Evolutionary conservation across 108 stramenopile genomes (phyloP).

Genomic region (Cyclotella atomus): DNA sequence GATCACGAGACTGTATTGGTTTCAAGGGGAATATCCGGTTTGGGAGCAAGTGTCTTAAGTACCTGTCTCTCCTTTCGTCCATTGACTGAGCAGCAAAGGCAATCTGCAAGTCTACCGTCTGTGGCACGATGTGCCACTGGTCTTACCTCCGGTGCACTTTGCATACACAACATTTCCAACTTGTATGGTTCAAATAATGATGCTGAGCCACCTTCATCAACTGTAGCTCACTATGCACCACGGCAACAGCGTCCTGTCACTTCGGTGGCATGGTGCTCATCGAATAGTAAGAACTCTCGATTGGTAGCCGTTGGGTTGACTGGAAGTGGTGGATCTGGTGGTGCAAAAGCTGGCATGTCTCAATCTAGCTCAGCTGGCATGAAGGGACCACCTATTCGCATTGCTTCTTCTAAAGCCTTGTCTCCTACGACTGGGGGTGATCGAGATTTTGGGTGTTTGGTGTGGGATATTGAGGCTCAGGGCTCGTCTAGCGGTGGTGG

Average conservation of each 20-base stretch:
- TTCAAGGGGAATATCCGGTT: slow-evolving; percentile 61
- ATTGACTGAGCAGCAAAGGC: slow-evolving; percentile 1
- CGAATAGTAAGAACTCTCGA: slow-evolving; percentile 12
- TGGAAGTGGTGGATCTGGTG: slow-evolving; percentile 9
- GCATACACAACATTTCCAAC: slow-evolving; percentile 65
- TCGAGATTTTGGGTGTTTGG: slow-evolving; percentile 75
- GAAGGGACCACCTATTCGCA: background rate
- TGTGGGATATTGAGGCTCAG: slow-evolving; percentile 66
- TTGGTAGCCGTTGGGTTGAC: slow-evolving; percentile 75
- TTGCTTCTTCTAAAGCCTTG: background rate
- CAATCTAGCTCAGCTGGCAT: background rate
- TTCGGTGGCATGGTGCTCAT: slow-evolving; percentile 69
- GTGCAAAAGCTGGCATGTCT: background rate
- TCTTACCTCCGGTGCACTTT: slow-evolving; percentile 71
- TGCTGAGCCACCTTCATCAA: slow-evolving; percentile 33
- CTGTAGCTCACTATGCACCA: slow-evolving; percentile 69
- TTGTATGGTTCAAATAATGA: background rate
- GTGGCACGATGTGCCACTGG: slow-evolving; percentile 63
- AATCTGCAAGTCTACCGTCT: background rate
- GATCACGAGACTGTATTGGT: slow-evolving; percentile 45
- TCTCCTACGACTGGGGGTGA: slow-evolving; percentile 42
- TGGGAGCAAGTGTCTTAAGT: slow-evolving; percentile 62
- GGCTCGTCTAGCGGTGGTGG: slow-evolving; percentile 27
- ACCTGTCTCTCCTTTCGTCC: slow-evolving; percentile 67
- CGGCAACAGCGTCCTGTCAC: slow-evolving; percentile 74